These are phyloP conservation scores for Cajanus cajan DNA, from an alignment of 306 rosid species.

Conservation along the genomic window DNA sequence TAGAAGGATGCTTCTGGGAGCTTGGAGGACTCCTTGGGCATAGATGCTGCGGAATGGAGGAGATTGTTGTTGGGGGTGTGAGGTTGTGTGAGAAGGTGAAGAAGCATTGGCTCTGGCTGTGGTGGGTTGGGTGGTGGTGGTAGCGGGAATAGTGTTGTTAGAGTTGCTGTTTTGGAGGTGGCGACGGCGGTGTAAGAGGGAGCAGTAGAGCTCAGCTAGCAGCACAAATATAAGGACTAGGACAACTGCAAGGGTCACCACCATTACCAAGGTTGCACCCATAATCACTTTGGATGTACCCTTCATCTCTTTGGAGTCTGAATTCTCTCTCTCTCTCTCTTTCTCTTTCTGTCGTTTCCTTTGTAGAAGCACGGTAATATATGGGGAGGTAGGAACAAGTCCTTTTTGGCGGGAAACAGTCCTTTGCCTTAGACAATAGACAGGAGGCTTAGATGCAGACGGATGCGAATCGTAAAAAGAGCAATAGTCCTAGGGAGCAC, in stretches of 20 bases:
- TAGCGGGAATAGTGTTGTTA: not conserved
- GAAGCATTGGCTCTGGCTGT: constrained; percentile 5
- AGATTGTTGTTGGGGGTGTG: constrained; percentile 33
- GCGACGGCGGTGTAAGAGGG: constrained; percentile 77
- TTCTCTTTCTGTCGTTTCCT: constrained; percentile 10
- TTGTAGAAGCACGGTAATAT: constrained; percentile 21
- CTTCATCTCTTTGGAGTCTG: constrained; percentile 52
- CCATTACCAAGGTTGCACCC: constrained; percentile 86
- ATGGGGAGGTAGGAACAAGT: not conserved
- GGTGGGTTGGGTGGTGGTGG: constrained; percentile 20
- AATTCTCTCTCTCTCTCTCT: not conserved
- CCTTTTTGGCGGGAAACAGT: constrained; percentile 69
- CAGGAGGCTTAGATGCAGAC: constrained; percentile 5
- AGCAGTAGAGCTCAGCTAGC: constrained; percentile 88
- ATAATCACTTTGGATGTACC: constrained; percentile 74
- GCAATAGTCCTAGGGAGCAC: constrained; percentile 48
- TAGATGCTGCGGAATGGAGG: constrained; percentile 52
- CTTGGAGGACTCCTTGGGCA: constrained; percentile 64
- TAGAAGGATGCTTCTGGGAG: constrained; percentile 73
- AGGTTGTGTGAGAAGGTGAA: constrained; percentile 26
- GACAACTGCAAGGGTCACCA: constrained; percentile 77
- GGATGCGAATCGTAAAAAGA: constrained; percentile 35
- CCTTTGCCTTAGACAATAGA: constrained; percentile 25
- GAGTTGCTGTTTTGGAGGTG: constrained; percentile 43
- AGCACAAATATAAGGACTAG: constrained; percentile 71